Evolutionary conservation across 225 moss, liverwort and hornwort genomes (phyloP), one percentile per base, ranked within the genome.

Genomic region (Physcomitrellopsis africana): DNA sequence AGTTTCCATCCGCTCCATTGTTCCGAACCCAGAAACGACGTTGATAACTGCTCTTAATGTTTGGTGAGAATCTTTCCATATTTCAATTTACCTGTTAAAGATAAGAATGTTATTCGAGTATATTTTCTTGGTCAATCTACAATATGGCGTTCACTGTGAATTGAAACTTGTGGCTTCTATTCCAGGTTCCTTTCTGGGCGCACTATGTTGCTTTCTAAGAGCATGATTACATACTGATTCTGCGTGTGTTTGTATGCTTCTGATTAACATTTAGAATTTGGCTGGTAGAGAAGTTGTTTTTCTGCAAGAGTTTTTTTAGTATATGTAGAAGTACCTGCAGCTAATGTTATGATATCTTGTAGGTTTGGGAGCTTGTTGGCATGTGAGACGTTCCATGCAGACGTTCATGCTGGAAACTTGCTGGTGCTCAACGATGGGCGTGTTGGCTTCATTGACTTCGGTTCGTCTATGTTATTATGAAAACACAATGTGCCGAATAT

Each of bases 291-390:
- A 27, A 9, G 11, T 51, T 23, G 22, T 46, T 45, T 12, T 44
- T 23, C 9, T 46, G 59, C 26, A 6, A 16, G 20, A 19, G 51
- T 49, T n/a, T 17, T 10, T 47, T 26, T 26, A 47, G 27, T 61
- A 16, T 8, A 29, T 20, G 14, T 2, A 29, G 3, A 29, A 7
- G 18, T 41, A 22, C 7, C 46, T 52, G 18, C 27, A 13, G 48
- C 53, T 77, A 43, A 71, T 70, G 29, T 37, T 81, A 27, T 45
- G 43, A 56, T 44, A 46, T 18, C 45, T 72, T 81, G 65, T 82
- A 97, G 97, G 97, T 97, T 97, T 85, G 97, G 97, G 70, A 97
- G 97, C 82, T 89, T 97, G 84, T 67, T 97, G 74, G 97, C 94
- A 15, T 97, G 94, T 72, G 97, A 97, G 72, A 93, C 92, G 32